Conservation (phyloP, 352 stramenopile genomes). For the Globisporangium cylindrosporum region DNA sequence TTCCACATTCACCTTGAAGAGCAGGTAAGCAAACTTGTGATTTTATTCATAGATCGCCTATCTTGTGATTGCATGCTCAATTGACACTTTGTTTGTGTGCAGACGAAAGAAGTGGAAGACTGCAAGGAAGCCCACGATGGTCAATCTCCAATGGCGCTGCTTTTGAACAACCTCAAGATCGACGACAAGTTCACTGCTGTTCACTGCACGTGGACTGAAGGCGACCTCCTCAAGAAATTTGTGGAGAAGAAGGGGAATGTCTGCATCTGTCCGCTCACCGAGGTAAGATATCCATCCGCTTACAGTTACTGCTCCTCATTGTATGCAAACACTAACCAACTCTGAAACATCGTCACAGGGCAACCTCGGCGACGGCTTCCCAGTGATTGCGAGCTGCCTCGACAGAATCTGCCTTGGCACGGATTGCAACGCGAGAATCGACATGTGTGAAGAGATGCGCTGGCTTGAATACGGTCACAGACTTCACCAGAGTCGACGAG, state of each 20-base stretch:
- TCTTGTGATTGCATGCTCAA: neutral
- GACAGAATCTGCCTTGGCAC: slow-evolving; percentile 69
- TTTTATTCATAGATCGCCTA: neutral
- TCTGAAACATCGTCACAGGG: slow-evolving; percentile 21
- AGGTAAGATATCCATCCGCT: slow-evolving; percentile 23
- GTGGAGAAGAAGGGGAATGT: slow-evolving; percentile 64
- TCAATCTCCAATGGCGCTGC: slow-evolving; percentile 60
- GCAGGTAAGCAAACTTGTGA: slow-evolving; percentile 22
- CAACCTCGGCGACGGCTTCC: slow-evolving; percentile 70
- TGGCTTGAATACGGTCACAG: slow-evolving; percentile 78
- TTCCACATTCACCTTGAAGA: slow-evolving; percentile 71
- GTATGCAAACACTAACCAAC: neutral
- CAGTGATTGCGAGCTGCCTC: slow-evolving; percentile 59
- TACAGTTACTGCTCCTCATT: neutral
- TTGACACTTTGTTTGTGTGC: neutral
- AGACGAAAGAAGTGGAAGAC: slow-evolving; percentile 75
- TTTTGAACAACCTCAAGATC: slow-evolving; percentile 64
- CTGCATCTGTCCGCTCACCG: slow-evolving; percentile 72
- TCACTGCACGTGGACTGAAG: slow-evolving; percentile 72
- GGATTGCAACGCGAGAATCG: slow-evolving; percentile 76
- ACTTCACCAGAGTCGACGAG: slow-evolving; percentile 57
- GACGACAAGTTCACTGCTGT: slow-evolving; percentile 77
- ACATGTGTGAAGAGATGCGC: slow-evolving; percentile 84
- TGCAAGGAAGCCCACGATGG: slow-evolving; percentile 55
- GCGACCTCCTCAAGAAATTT: slow-evolving; percentile 49